phyloP scores from a whole-genome alignment of 2,329 filamentous ascomycete genomes.

The Lasiodiplodia gonubiensis region DNA sequence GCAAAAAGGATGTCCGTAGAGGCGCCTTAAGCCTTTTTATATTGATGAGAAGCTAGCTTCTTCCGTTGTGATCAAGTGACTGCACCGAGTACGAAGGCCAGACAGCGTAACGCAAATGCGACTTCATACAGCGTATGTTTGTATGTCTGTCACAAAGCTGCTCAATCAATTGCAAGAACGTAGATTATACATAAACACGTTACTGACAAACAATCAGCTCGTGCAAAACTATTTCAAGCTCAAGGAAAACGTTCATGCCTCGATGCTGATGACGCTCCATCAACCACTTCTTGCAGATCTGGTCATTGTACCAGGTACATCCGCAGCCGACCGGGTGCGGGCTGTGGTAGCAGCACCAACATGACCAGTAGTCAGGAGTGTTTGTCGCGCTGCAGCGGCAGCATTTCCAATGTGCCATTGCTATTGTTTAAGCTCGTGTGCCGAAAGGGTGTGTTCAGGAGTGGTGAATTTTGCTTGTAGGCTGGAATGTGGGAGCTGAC shows the following conservation, averaged over 20 bases:
- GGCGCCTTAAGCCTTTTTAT: neutral
- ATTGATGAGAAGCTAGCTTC: neutral
- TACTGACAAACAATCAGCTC: too few species aligned
- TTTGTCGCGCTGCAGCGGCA: neutral
- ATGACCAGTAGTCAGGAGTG: neutral
- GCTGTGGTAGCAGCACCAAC: neutral
- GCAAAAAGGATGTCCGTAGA: neutral
- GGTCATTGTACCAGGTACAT: neutral
- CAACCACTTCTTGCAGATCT: neutral
- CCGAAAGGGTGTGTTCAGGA: neutral
- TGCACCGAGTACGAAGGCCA: too few species aligned
- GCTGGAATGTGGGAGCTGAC: neutral
- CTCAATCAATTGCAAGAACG: too few species aligned
- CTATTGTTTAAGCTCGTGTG: neutral
- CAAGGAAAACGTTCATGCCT: too few species aligned
- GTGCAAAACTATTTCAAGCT: too few species aligned
- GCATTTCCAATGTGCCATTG: neutral
- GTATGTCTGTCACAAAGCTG: neutral
- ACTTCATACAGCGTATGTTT: neutral
- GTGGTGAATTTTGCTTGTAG: too few species aligned
- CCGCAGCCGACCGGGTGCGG: neutral
- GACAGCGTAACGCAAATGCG: neutral
- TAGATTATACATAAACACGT: too few species aligned
- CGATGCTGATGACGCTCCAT: too few species aligned
- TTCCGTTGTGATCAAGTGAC: neutral